Evolutionary conservation across 768 basidiomycete genomes (phyloP).

Genomic region (Boletus huronensis): DNA sequence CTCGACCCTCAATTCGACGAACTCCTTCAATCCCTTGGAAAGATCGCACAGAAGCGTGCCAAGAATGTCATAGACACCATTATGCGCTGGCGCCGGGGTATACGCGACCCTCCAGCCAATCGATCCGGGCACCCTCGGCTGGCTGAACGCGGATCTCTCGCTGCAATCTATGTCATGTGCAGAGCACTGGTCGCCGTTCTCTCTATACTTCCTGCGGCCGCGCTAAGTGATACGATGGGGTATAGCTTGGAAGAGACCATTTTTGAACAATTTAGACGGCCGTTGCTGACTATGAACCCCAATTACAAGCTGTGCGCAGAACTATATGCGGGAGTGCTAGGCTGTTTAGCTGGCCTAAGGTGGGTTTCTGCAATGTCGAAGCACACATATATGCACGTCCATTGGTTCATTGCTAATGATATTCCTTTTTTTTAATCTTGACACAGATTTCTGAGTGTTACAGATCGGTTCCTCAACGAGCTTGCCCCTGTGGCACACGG

Average conservation of each 20-base stretch:
- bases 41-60: conserved; percentile 80
- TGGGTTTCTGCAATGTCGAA: conserved; percentile 33
- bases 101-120: conserved; percentile 55
- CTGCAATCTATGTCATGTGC: conserved; percentile 88
- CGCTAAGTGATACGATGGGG: conserved; percentile 73
- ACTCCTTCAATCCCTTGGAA: conserved; percentile 78
- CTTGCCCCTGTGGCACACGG: conserved; percentile 70
- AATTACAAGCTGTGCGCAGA: conserved; percentile 83
- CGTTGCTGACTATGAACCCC: conserved; percentile 57
- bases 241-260: conserved; percentile 83
- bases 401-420: neutral
- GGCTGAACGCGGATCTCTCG: conserved; percentile 71
- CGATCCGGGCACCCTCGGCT: conserved; percentile 29
- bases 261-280: conserved; percentile 78
- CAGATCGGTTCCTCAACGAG: conserved; percentile 84
- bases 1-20: conserved; percentile 81
- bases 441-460: conserved; percentile 82
- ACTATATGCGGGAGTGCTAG: conserved; percentile 79
- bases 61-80: conserved; percentile 84
- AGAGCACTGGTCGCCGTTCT: conserved; percentile 79
- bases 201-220: conserved; percentile 68
- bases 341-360: conserved; percentile 79
- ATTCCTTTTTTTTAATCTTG: neutral
- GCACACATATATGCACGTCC: neutral
- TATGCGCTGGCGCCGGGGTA: conserved; percentile 80